These are phyloP conservation scores for Rhexocercosporidium sp. DNA, from an alignment of 2,329 filamentous ascomycete species.

Conservation along the genomic window DNA sequence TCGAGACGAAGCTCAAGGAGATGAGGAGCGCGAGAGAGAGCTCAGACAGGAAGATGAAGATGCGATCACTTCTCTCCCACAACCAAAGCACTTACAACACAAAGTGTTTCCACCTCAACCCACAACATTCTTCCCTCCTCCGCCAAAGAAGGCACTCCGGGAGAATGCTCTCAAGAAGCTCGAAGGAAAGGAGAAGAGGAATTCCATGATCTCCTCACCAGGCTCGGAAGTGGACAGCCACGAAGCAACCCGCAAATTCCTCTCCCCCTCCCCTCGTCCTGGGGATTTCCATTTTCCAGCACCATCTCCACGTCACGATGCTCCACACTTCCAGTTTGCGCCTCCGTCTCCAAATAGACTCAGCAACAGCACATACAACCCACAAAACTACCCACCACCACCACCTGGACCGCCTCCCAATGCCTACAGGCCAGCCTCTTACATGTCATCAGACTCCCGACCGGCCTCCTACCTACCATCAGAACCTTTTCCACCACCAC, in stretches of 20 bases:
- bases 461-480: constrained; percentile 24
- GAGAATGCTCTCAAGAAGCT: constrained; percentile 54
- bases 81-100: constrained; percentile 66
- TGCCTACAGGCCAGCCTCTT: constrained; percentile 30
- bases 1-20: constrained; percentile 78
- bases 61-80: constrained; percentile 79
- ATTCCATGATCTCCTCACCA: constrained; percentile 19
- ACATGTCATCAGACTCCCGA: constrained; percentile 28
- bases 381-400: constrained; percentile 37
- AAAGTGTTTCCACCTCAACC: constrained; percentile 45
- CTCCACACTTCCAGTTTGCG: constrained; percentile 64
- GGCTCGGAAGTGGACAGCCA: constrained; percentile 41
- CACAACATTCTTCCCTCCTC: constrained; percentile 39
- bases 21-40: constrained; percentile 78
- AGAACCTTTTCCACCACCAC: constrained; percentile 29
- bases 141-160: constrained; percentile 38
- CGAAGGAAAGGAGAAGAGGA: constrained; percentile 49
- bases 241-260: constrained; percentile 45
- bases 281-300: constrained; percentile 64
- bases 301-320: constrained; percentile 50
- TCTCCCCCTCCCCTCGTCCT: constrained; percentile 31
- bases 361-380: constrained; percentile 40
- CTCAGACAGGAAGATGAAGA: constrained; percentile 85
- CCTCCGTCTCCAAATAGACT: constrained; percentile 51
- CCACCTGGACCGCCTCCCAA: constrained; percentile 33